phyloP scores from a whole-genome alignment of 208 protist genomes.

The Wallacemonas sp. region DNA sequence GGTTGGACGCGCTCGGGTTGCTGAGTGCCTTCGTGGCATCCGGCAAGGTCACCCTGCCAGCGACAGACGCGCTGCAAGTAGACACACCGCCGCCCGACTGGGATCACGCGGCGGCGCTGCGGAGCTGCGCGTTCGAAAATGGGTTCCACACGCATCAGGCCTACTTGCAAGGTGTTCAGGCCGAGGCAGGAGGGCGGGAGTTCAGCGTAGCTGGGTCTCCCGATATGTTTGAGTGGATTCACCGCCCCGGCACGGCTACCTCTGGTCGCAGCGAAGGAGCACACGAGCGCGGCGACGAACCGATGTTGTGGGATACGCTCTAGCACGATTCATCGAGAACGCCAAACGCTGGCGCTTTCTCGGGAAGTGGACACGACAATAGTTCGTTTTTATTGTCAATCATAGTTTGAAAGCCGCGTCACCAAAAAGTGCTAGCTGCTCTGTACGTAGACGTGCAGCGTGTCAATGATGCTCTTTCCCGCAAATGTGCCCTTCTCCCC shows the following conservation, averaged over 20 bases:
- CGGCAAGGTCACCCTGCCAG: constrained; percentile 15
- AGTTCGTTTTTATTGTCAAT: background rate
- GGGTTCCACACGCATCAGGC: constrained; percentile 9
- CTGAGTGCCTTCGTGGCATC: constrained; percentile 58
- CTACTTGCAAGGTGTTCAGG: background rate
- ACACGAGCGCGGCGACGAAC: constrained; percentile 13
- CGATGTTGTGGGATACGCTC: constrained; percentile 30
- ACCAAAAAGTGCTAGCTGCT: no score
- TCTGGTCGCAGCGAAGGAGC: constrained; percentile 2
- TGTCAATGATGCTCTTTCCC: no score
- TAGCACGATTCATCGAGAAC: background rate
- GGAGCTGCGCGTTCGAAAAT: background rate
- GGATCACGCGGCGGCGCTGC: constrained; percentile 7
- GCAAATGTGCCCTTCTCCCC: no score
- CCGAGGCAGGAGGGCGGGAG: background rate
- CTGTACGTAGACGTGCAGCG: no score
- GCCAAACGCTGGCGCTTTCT: background rate
- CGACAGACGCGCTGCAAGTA: background rate
- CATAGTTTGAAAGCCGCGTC: no score
- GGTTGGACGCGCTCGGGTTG: constrained; percentile 53
- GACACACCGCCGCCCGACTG: background rate
- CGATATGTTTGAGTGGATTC: background rate
- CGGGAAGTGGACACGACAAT: background rate
- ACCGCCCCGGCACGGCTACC: background rate
- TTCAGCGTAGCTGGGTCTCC: background rate